Conservation (phyloP, 192 early-diverging fungal species). For the Chytriomyces sp. region DNA sequence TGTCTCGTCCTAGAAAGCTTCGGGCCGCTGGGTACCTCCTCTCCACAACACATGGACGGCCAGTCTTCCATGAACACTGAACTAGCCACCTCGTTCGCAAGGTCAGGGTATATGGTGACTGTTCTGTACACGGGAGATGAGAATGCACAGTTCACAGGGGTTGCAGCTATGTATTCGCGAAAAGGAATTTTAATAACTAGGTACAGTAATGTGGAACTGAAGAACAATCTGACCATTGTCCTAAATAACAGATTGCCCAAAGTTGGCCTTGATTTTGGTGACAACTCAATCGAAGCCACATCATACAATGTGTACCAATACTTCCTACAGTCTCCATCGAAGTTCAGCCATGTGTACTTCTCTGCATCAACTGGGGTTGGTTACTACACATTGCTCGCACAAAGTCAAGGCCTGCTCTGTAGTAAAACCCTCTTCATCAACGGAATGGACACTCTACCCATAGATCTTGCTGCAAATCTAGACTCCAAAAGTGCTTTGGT, state of each 20-base stretch:
- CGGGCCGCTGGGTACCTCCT: slow-evolving; percentile 24
- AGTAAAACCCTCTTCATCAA: slow-evolving; percentile 38
- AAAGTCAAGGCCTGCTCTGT: slow-evolving; percentile 38
- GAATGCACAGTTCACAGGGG: slow-evolving; percentile 24
- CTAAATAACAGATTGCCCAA: slow-evolving; percentile 21
- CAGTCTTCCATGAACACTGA: slow-evolving; percentile 14
- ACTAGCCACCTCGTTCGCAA: slow-evolving; percentile 26
- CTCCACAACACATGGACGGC: slow-evolving; percentile 13
- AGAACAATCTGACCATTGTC: neutral
- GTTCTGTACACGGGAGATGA: slow-evolving; percentile 33
- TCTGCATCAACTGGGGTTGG: slow-evolving; percentile 26
- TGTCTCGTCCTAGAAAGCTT: slow-evolving; percentile 39
- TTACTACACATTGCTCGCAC: slow-evolving; percentile 41
- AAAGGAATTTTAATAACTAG: slow-evolving; percentile 29
- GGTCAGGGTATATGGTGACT: slow-evolving; percentile 26
- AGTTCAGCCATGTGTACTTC: slow-evolving; percentile 37
- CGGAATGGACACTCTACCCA: slow-evolving; percentile 22
- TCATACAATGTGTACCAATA: slow-evolving; percentile 41
- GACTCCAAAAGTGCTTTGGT: slow-evolving; percentile 7
- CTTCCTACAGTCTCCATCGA: neutral
- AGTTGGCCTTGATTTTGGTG: slow-evolving; percentile 29
- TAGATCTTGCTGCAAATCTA: slow-evolving; percentile 10
- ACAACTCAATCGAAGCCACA: slow-evolving; percentile 23
- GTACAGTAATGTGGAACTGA: slow-evolving; percentile 7
- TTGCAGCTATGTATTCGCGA: slow-evolving; percentile 8